phyloP scores from a whole-genome alignment of 345 rosid genomes.

The Camelina hispida region DNA sequence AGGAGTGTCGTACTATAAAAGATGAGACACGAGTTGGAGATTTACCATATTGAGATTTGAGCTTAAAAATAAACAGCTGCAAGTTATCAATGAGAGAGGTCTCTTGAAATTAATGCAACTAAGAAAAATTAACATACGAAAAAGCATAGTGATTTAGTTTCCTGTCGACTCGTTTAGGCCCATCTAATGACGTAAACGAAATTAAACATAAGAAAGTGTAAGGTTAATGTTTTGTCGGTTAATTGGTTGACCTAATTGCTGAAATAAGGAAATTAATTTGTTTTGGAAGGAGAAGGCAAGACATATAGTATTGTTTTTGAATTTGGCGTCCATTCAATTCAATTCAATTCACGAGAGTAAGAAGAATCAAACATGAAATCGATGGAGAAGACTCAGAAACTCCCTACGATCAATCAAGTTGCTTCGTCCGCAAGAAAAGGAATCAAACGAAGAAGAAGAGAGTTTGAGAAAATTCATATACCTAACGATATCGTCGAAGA shows the following conservation, averaged over 20 bases:
- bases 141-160: no score
- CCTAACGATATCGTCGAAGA: conserved; percentile 22
- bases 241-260: background rate
- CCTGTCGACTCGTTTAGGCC: no score
- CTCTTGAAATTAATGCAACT: no score
- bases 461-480: background rate
- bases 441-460: conserved; percentile 27
- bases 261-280: background rate
- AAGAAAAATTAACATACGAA: no score
- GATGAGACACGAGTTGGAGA: no score
- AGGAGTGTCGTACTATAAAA: no score
- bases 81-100: no score
- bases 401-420: background rate
- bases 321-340: background rate
- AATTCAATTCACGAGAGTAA: background rate
- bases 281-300: background rate
- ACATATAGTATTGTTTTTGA: background rate
- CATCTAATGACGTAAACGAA: no score
- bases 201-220: no score
- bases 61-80: no score
- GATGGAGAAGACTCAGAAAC: conserved; percentile 1
- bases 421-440: background rate
- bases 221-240: no score
- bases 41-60: no score
- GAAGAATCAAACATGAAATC: background rate